These are phyloP conservation scores for Vanilla planifolia DNA, from an alignment of 106 monocot species.

Conservation along the genomic window DNA sequence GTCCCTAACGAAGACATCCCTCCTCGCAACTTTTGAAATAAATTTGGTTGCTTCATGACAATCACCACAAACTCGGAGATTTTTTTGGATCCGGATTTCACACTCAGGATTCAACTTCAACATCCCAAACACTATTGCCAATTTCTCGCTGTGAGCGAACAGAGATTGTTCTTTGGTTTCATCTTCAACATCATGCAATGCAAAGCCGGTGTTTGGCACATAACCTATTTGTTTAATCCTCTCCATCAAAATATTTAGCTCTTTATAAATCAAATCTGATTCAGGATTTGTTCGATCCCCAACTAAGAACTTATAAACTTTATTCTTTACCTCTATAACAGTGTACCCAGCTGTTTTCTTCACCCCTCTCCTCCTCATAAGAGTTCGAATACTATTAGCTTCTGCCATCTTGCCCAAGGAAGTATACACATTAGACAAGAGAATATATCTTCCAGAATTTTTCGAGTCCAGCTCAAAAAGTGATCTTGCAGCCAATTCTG, in stretches of 20 bases:
- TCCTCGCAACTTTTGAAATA: slow-evolving; percentile 21
- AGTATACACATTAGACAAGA: slow-evolving; percentile 28
- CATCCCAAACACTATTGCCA: slow-evolving; percentile 35
- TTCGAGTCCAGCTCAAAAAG: slow-evolving; percentile 28
- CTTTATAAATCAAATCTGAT: slow-evolving; percentile 20
- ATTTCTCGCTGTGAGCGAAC: slow-evolving; percentile 32
- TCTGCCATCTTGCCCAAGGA: slow-evolving; percentile 28
- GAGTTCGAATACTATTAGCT: slow-evolving; percentile 18
- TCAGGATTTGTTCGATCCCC: slow-evolving; percentile 20
- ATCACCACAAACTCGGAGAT: slow-evolving; percentile 42
- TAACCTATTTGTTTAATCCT: slow-evolving; percentile 27
- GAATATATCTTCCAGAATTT: slow-evolving; percentile 27
- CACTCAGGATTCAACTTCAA: slow-evolving; percentile 13
- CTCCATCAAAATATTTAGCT: slow-evolving; percentile 28
- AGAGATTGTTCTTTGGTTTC: slow-evolving; percentile 28
- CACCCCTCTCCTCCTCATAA: slow-evolving; percentile 25
- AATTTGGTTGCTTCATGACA: slow-evolving; percentile 33
- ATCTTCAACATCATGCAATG: slow-evolving; percentile 38
- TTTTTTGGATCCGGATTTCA: slow-evolving; percentile 19
- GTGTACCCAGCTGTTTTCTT: slow-evolving; percentile 22
- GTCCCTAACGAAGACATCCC: slow-evolving; percentile 26
- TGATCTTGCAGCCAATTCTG: slow-evolving; percentile 31
- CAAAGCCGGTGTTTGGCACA: slow-evolving; percentile 28
- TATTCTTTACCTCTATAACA: slow-evolving; percentile 31
- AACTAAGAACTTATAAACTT: slow-evolving; percentile 27